Evolutionary conservation across 176 grass and related monocot genomes (phyloP), one percentile per base, ranked within the genome.

Genomic region (Juncus effusus): DNA sequence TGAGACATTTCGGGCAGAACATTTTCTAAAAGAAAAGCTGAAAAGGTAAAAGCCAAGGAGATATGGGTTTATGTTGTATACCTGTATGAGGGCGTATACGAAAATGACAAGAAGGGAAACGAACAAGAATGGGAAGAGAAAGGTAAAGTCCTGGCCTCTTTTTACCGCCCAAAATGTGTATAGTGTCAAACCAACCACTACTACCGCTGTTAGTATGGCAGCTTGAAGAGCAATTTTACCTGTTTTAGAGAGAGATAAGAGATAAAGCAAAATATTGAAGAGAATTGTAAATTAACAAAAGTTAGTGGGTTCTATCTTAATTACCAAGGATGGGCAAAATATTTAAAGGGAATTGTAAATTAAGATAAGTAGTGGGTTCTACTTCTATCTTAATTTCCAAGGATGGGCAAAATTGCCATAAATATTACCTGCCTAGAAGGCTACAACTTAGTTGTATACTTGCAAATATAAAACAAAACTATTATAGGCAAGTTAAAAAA

Each of bases 111-210:
- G 4, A 52, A 93, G 44, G 54, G 75, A 63, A 6, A 74, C 54
- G 66, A 67, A 82, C 8, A 93, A 64, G 70, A 93, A 88, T 19
- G 84, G 84, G 10, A 6, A 69, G 51, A 79, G 64, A 74, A 92
- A 87, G 11, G 44, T 38, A 28, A 94, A 93, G 5, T 93, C 81
- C 11, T 60, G 58, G 36, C 89, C 81, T 70, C 38, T 78, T 3
- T 63, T 65, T 16, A 72, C 76, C 0, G 85, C 89, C 78, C 58
- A 79, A 77, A 88, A 93, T 10, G 89, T 88, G 60, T 82, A 94
- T 1, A 85, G 13, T 49, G 85, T 88, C 7, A 94, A 78, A 53
- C 40, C 79, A 0, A 80, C 10, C 1, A 94, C 66, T 6, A 83
- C 59, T 40, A 59, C 14, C 3, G 81, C 75, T 9, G 84, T 87